Evolutionary conservation across 169 alveolate genomes (phyloP), one percentile per base, ranked within the genome.

Genomic region (Eimeria falciformis): DNA sequence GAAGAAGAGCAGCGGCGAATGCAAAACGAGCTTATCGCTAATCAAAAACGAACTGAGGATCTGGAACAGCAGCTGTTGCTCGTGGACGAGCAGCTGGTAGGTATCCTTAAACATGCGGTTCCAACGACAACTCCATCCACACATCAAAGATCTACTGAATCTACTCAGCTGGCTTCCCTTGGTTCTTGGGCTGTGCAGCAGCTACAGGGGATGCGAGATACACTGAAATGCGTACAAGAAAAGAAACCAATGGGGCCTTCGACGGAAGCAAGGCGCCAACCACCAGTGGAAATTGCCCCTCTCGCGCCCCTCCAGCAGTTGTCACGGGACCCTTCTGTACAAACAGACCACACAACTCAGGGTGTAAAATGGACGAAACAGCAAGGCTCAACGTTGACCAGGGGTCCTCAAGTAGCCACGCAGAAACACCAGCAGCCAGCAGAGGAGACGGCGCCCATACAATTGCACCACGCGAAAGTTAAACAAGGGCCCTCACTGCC

Each of bases 171-270:
- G 62, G 88, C n/a, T 68, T 71, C 88, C 68, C 71, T 79, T 33
- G 88, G 88, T 71, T 27, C 71, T 17, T 79, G 88, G 88, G 88
- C 71, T 0, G n/a, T 79, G 50, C 40, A 50, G 45, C 40, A 79
- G 71, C 75, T 79, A 37, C 88, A 79, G 88, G 88, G 88, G 53
- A 79, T 79, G 88, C 71, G 88, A 40, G 88, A 79, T 47, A 79
- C 88, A 3, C 50, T 79, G 17, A 79, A 62, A 53, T 68, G 68
- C 18, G 46, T 79, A 27, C 66, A 79, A 47, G 88, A 58, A 17
- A 79, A 79, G 33, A 71, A 50, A 71, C 88, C 88, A 53, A 29
- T 79, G 73, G 73, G 75, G 14, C 71, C 73, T 43, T 50, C 88
- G 56, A 6, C 88, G 18, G 73, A 50, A 79, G 55, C 71, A 9